Conservation (phyloP, 2,329 filamentous ascomycete genomes). For the Aspergillus persii region DNA sequence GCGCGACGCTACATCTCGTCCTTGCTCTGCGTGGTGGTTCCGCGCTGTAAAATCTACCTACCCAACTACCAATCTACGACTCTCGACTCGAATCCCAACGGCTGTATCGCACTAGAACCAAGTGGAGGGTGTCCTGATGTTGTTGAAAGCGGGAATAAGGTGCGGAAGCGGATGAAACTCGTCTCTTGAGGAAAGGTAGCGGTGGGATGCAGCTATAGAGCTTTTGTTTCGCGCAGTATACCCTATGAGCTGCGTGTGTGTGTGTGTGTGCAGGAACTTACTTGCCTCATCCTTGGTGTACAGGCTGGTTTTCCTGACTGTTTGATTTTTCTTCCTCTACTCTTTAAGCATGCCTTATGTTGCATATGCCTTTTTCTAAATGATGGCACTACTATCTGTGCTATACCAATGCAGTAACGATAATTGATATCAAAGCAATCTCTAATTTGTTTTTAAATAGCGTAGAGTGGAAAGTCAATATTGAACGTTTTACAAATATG, state of each 20-base stretch:
- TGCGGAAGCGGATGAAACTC: background rate
- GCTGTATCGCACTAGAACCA: background rate
- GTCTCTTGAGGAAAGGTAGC: background rate
- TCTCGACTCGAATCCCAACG: background rate
- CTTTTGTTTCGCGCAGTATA: background rate
- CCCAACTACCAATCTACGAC: background rate
- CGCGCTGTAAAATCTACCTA: slow-evolving; percentile 5
- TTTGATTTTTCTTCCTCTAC: background rate
- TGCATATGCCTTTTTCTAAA: background rate
- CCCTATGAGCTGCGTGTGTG: background rate
- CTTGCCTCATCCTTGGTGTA: background rate
- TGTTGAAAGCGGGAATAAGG: background rate
- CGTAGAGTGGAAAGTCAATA: background rate
- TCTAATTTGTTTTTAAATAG: background rate
- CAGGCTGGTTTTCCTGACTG: slow-evolving; percentile 1
- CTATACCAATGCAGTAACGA: slow-evolving; percentile 9
- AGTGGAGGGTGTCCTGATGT: background rate
- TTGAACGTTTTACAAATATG: background rate
- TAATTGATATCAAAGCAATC: background rate
- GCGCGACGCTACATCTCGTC: slow-evolving; percentile 91
- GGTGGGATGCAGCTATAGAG: background rate
- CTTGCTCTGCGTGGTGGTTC: slow-evolving; percentile 83
- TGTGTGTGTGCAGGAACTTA: background rate
- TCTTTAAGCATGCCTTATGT: background rate
- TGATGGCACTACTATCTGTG: background rate